Base-by-base conservation (phyloP, 805 yeast genomes). In the Cyberlindnera bimundalis region DNA sequence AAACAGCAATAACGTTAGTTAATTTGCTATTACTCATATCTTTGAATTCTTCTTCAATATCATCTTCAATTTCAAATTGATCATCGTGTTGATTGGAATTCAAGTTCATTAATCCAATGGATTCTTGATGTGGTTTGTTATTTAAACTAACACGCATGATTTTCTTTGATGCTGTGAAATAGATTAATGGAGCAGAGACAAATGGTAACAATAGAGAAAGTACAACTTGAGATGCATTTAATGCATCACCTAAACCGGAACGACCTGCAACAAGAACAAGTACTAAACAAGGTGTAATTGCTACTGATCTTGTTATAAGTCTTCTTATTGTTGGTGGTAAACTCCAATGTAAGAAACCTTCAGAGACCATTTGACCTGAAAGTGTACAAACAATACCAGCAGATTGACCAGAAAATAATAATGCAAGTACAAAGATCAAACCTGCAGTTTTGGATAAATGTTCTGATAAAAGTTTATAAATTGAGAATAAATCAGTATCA, bases 321-420 rank as follows among this genome's bases (percentile, higher is more conserved):
- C 97, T 72, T 53, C 96, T 74, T 10, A 84, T 63, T 38, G 86
- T 86, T 5, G 96, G 96, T 13, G 88, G 78, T 37, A 89, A 70
- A 8, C 83, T 68, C 86, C 96, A 85, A 49, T 76, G 74, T 31
- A 86, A 69, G 55, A 88, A 90, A 2, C 97, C 97, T 62, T 89
- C 97, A 58, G 87, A 81, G 10, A 89, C 93, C 87, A 88, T 87
- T 61, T 89, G 97, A 14, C 96, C 96, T 8, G 96, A 89, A 47
- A 89, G 69, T 0, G 97, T 89, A 59, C 95, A 88, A n/a, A 89
- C 96, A 24, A 91, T 85, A 27, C 96, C 97, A 2, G 96, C 96
- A 60, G 90, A 80, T 56, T 89, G 89, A 11, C 97, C 97, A 2
- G 86, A 78, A 45, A 86, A 82, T 32, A 90, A 65, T 52, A 90